Evolutionary conservation across 2,329 filamentous ascomycete species (phyloP).

Genomic region (Trichoderma sp.): DNA sequence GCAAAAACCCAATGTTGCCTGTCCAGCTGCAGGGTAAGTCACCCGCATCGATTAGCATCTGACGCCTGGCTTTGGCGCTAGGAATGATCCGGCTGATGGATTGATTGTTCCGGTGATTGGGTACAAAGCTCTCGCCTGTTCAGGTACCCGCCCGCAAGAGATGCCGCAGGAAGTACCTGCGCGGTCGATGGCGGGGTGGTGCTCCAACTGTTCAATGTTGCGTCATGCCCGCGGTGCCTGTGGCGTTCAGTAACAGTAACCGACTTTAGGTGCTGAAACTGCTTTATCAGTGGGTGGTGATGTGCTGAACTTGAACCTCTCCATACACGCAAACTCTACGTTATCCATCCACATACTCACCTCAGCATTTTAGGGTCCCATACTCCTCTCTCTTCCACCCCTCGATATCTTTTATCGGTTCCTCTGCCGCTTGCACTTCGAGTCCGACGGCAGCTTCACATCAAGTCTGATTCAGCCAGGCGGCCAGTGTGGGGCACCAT

Average conservation of each 20-base stretch:
- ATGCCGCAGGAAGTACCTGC: conserved; percentile 12
- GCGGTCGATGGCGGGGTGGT: conserved; percentile 2
- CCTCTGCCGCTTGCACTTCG: not conserved
- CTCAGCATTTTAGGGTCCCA: not conserved
- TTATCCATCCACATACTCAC: not conserved
- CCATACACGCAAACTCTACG: not conserved
- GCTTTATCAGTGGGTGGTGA: not conserved
- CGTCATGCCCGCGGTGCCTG: conserved; percentile 35
- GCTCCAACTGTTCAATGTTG: conserved; percentile 23
- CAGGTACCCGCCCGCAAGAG: conserved; percentile 9
- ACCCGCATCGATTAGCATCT: not conserved
- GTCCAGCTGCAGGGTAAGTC: not conserved
- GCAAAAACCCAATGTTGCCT: not conserved
- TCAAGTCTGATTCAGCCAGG: not conserved
- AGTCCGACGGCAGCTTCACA: not conserved
- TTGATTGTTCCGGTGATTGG: not conserved
- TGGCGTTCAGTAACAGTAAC: not conserved
- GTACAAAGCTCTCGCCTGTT: not conserved
- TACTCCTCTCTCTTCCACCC: not conserved
- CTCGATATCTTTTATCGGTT: not conserved
- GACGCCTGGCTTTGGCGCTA: not conserved
- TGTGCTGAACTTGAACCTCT: not conserved
- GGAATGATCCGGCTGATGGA: conserved; percentile 14
- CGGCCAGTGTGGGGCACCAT: conserved; percentile 9
- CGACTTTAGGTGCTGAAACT: not conserved